Base-by-base conservation (phyloP, 2,329 filamentous ascomycete genomes). In the Colletotrichum lentis region DNA sequence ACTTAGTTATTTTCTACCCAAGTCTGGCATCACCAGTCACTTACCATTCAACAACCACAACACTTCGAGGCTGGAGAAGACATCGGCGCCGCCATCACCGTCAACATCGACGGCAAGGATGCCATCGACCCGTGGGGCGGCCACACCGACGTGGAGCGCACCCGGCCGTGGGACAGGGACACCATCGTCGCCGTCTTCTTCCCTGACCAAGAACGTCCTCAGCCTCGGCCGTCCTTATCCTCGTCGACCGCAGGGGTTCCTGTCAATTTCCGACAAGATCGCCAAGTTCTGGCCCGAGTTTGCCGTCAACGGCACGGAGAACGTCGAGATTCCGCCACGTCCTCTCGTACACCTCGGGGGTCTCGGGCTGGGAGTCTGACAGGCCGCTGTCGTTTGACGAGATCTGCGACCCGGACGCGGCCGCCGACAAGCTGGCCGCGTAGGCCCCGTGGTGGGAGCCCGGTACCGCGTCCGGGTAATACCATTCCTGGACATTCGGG, bases 111-210 rank as follows among this genome's bases (percentile, higher is more conserved):
- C 56, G 81, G 80, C 18, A 66, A 77, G 18, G 74, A 76, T 24
- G 80, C 81, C 16, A 72, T 83, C 22, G 80, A 84, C 65, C 70
- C 83, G n/a, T 83, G 79, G 80, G 82, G 79, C 16, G 82, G 81
- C 2, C 74, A 77, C 60, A 64, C 71, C 10, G 78, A 81, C 62
- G 53, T 67, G 10, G 72, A 67, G 1, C 71, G 72, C 1, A 77
- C 71, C 1, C 60, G 69, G 2, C 73, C 73, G 3, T 83, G 81
- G 81, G 67, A 71, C 5, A 58, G 75, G 50, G 74, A 83, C 67
- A 83, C 80, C 11, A 75, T 83, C 44, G 67, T 71, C 18, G 76
- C 75, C 39, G 75, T 83, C 22, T 83, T 76, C 73, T n/a, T 83
- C 81, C 2, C 73, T 72, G 7, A 79, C 78, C 18, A 83, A 84